These are phyloP conservation scores for Nemania bipapillata DNA, from an alignment of 2,329 filamentous ascomycete species.

Conservation along the genomic window DNA sequence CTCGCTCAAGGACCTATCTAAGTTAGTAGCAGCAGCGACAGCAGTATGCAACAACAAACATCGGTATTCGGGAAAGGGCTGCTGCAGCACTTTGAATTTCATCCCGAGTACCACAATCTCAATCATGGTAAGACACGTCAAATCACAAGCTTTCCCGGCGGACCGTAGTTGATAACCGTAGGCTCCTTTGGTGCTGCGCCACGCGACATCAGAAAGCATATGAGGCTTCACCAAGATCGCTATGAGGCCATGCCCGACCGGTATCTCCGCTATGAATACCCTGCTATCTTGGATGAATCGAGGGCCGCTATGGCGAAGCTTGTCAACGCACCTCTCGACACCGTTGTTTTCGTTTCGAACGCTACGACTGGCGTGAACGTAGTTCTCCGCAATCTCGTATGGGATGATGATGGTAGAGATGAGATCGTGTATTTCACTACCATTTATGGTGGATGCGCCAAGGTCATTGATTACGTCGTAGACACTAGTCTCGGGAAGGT, in stretches of 20 bases:
- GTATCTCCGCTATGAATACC: slow-evolving; percentile 78
- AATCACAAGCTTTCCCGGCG: neutral
- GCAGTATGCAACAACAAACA: neutral
- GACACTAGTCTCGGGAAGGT: slow-evolving; percentile 68
- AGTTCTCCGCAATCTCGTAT: slow-evolving; percentile 79
- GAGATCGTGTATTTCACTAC: slow-evolving; percentile 82
- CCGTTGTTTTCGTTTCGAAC: slow-evolving; percentile 82
- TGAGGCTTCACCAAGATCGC: slow-evolving; percentile 72
- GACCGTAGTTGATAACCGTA: slow-evolving; percentile 44
- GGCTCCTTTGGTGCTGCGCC: slow-evolving; percentile 86
- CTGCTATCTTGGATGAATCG: slow-evolving; percentile 69
- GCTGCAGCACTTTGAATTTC: slow-evolving; percentile 75
- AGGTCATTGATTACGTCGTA: slow-evolving; percentile 74
- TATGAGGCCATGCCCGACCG: slow-evolving; percentile 76
- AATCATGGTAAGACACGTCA: slow-evolving; percentile 73
- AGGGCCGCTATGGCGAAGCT: slow-evolving; percentile 72
- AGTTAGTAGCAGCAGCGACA: slow-evolving; percentile 9
- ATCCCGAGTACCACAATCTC: slow-evolving; percentile 74
- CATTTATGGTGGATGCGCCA: slow-evolving; percentile 81
- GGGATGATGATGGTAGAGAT: slow-evolving; percentile 75
- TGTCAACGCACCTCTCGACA: slow-evolving; percentile 72
- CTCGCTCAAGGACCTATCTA: neutral
- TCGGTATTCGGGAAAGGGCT: slow-evolving; percentile 63
- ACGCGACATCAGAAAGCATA: slow-evolving; percentile 65
- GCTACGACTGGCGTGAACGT: slow-evolving; percentile 82